phyloP scores from a whole-genome alignment of 495 filamentous ascomycete genomes.

The Zalerion maritima region DNA sequence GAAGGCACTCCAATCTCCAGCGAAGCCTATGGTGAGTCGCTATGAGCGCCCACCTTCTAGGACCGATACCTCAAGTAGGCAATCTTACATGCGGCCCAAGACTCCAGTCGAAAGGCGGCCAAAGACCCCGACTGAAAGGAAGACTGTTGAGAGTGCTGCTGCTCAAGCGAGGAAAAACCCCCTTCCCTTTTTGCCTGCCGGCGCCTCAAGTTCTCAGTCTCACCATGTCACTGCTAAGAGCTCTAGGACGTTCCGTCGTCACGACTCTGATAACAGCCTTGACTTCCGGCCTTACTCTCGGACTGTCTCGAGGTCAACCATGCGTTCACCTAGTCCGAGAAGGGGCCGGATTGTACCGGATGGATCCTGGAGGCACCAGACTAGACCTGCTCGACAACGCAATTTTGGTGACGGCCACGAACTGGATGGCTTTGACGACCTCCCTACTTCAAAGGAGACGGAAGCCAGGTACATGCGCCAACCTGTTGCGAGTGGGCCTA shows the following conservation, averaged over 20 bases:
- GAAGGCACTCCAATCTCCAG: conserved; percentile 35
- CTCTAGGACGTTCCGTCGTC: conserved; percentile 54
- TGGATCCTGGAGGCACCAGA: conserved; percentile 41
- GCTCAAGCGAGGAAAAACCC: conserved; percentile 41
- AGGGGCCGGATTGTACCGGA: conserved; percentile 24
- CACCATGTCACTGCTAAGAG: conserved; percentile 64
- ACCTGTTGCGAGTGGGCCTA: conserved; percentile 56
- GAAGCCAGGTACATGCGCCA: conserved; percentile 75
- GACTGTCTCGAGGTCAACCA: conserved; percentile 37
- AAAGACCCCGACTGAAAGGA: no score
- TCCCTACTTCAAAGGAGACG: conserved; percentile 71
- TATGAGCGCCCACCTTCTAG: conserved; percentile 37
- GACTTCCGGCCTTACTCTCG: conserved; percentile 41
- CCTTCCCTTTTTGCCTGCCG: conserved; percentile 69
- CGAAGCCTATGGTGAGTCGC: conserved; percentile 24
- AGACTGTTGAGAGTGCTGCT: conserved; percentile 35
- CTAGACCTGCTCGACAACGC: conserved; percentile 54
- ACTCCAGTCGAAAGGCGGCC: conserved; percentile 63
- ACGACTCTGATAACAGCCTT: conserved; percentile 50
- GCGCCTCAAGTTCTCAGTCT: conserved; percentile 55
- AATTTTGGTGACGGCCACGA: conserved; percentile 89
- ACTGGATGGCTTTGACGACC: conserved; percentile 83
- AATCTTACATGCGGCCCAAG: conserved; percentile 45
- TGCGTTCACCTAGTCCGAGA: conserved; percentile 42
- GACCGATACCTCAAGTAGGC: conserved; percentile 22